phyloP scores from a whole-genome alignment of 768 basidiomycete genomes.

The Lentinus brumalis region DNA sequence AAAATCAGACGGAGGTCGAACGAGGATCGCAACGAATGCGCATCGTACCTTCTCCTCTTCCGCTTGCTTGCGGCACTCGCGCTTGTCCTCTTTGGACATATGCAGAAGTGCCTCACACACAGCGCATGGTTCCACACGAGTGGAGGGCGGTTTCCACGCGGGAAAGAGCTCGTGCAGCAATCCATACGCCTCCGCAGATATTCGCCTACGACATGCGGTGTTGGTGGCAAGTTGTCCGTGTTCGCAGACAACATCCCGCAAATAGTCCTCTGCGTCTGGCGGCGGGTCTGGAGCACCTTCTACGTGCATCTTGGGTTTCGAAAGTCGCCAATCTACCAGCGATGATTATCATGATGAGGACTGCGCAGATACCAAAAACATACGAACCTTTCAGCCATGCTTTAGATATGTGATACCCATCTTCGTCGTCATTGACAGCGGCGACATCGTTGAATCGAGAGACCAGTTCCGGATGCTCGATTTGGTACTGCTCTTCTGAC shows the following conservation, averaged over 20 bases:
- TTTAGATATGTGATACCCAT: constrained; percentile 75
- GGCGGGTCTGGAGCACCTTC: constrained; percentile 58
- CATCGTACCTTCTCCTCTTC: constrained; percentile 75
- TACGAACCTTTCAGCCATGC: constrained; percentile 71
- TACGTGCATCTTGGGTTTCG: constrained; percentile 78
- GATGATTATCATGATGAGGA: neutral
- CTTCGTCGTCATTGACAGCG: constrained; percentile 42
- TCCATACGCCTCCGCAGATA: constrained; percentile 62
- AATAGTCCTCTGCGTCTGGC: constrained; percentile 62
- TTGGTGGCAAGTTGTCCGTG: constrained; percentile 66
- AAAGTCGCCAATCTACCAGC: constrained; percentile 67
- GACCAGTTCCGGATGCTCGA: constrained; percentile 66
- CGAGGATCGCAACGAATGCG: neutral
- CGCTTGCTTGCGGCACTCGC: constrained; percentile 61
- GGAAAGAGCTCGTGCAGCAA: constrained; percentile 64
- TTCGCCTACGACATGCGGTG: constrained; percentile 54
- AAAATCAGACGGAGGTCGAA: neutral
- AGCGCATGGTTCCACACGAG: constrained; percentile 54
- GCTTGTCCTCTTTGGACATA: constrained; percentile 61
- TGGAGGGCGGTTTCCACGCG: constrained; percentile 58
- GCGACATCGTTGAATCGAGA: constrained; percentile 57
- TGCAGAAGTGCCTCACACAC: constrained; percentile 62
- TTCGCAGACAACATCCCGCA: constrained; percentile 67
- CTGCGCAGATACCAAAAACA: neutral
- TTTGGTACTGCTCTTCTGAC: constrained; percentile 68